Base-by-base conservation (phyloP, 345 rosid species). In the Citrus hindsii region DNA sequence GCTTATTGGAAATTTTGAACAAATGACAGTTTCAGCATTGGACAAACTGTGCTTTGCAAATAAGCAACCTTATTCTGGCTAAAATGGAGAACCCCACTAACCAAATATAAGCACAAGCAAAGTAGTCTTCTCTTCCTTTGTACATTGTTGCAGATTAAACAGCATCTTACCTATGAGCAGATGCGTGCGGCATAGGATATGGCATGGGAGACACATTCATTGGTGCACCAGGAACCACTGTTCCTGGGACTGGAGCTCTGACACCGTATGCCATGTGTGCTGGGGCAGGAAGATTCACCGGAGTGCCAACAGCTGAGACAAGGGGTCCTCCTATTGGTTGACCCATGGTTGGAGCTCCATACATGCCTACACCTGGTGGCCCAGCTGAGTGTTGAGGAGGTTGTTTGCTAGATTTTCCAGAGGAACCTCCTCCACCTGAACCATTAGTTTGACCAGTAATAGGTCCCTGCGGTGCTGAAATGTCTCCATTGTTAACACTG, bases 261-360 rank as follows among this genome's bases (percentile, higher is more conserved):
- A 92, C 90, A 19, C 97, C 96, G 61, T 84, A 95, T 53, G 93
- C 89, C 86, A 95, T 84, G 85, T 90, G 97, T 70, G 90, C 80
- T 24, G 93, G 87, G 58, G 87, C 79, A 18, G 97, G 85, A 78
- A 95, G 94, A 82, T 87, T 95, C 83, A 93, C 94, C 0, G 98
- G 98, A 19, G 96, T 95, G 67, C 99, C 99, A 53, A 95, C 94
- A n/a, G 98, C 94, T 60, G 99, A 87, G 4, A 90, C 93, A 60
- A 93, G 82, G 55, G 94, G 92, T 38, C 98, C 93, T 79, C 90
- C 91, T 59, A 95, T 83, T 1, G 97, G 97, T 72, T 93, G 99
- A 76, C 96, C 97, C 14, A 93, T 92, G 24, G 91, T 83, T 24
- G 91, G 93, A 79, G 91, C 71, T 69, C 93, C 90, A 74, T 93